Percentiles rank a stretch among this genome's conserved stretches.
Evolutionary conservation across 2,329 filamentous ascomycete genomes (phyloP).

Genomic region (Coniochaeta sp.): DNA sequence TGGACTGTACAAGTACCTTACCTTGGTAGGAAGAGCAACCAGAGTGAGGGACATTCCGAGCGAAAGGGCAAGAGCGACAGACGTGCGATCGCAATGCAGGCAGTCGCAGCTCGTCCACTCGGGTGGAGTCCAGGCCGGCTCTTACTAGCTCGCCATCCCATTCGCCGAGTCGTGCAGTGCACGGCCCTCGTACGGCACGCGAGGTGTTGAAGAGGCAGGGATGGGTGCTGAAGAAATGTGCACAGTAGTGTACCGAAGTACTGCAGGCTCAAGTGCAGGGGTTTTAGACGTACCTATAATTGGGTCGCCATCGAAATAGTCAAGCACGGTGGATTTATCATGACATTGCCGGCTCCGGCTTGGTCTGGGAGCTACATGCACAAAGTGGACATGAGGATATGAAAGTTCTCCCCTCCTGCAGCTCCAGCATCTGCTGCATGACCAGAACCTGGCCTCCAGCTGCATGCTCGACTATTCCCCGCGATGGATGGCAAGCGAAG

Average conservation of each 20-base stretch:
- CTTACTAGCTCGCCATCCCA: background rate
- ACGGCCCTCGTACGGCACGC: background rate
- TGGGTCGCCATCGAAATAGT: background rate
- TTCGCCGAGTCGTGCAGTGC: background rate
- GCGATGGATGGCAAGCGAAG: background rate
- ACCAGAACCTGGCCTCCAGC: too few species aligned
- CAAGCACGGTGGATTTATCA: background rate
- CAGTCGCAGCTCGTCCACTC: background rate
- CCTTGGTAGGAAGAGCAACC: too few species aligned
- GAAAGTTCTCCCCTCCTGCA: background rate
- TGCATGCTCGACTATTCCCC: background rate
- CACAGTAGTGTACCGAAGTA: background rate
- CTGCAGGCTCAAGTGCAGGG: background rate
- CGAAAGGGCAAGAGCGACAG: background rate
- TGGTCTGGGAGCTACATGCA: background rate
- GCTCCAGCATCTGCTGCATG: background rate
- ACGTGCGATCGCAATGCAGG: background rate
- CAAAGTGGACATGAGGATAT: background rate
- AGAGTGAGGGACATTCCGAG: background rate
- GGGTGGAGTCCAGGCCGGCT: background rate
- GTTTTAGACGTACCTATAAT: background rate
- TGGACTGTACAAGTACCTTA: too few species aligned
- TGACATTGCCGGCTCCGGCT: background rate
- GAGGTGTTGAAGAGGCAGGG: background rate
- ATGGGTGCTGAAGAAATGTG: background rate